phyloP scores from a whole-genome alignment of 176 grass and related monocot species.

The Ananas comosus region DNA sequence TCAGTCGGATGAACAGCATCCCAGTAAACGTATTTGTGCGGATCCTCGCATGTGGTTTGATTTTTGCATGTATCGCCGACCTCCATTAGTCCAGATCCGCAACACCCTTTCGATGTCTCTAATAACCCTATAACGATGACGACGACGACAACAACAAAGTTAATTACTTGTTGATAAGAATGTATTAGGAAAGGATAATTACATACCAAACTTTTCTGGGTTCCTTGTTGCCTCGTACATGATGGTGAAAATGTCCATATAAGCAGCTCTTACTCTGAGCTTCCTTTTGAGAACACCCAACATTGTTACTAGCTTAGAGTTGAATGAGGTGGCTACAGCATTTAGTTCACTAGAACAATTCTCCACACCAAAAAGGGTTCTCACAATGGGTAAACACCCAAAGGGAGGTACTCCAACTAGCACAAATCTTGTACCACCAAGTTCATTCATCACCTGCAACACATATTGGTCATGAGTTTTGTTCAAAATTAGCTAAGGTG shows the following conservation, averaged over 20 bases:
- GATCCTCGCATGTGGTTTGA: slow-evolving; percentile 41
- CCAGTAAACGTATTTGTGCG: slow-evolving; percentile 57
- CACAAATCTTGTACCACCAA: slow-evolving; percentile 48
- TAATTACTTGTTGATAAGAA: not conserved
- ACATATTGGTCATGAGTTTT: not conserved
- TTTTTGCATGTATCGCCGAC: slow-evolving; percentile 53
- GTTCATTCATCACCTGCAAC: slow-evolving; percentile 37
- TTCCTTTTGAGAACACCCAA: slow-evolving; percentile 29
- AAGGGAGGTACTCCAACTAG: slow-evolving; percentile 42
- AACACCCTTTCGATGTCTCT: slow-evolving; percentile 53
- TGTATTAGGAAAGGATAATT: not conserved
- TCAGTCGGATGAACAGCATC: slow-evolving; percentile 69
- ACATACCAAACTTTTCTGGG: slow-evolving; percentile 39
- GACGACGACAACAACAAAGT: not conserved
- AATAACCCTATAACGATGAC: slow-evolving; percentile 21
- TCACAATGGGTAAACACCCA: slow-evolving; percentile 48
- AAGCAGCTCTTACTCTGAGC: slow-evolving; percentile 28
- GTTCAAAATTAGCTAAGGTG: not conserved
- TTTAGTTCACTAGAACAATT: slow-evolving; percentile 45
- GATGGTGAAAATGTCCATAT: slow-evolving; percentile 28
- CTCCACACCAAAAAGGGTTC: slow-evolving; percentile 33
- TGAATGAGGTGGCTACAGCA: slow-evolving; percentile 40
- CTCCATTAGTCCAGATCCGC: slow-evolving; percentile 53
- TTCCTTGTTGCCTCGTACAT: slow-evolving; percentile 31
- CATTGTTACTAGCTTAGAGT: slow-evolving; percentile 29